These are phyloP conservation scores for Fusarium ambrosium DNA, from an alignment of 2,329 filamentous ascomycete species.

Conservation along the genomic window DNA sequence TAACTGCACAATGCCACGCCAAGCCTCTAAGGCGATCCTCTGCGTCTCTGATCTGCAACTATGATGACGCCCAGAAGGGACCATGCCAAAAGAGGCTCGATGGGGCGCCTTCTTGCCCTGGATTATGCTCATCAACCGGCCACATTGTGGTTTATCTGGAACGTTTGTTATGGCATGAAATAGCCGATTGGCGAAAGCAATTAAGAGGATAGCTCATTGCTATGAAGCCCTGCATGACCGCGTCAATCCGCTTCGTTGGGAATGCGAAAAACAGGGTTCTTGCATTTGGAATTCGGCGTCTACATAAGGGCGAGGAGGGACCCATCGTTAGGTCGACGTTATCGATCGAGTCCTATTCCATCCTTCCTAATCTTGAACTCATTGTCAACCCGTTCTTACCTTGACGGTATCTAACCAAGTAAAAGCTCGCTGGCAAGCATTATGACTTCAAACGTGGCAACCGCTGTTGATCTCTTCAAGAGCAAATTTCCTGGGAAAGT, in stretches of 20 bases:
- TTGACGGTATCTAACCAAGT: too few species aligned
- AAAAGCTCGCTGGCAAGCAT: background rate
- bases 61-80: background rate
- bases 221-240: background rate
- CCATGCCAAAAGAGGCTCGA: background rate
- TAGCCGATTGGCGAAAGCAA: background rate
- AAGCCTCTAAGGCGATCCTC: background rate
- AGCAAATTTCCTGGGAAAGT: background rate
- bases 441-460: background rate
- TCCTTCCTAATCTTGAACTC: background rate
- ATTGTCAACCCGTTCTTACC: background rate
- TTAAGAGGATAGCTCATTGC: background rate
- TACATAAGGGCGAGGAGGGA: background rate
- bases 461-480: background rate
- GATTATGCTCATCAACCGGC: background rate
- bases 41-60: background rate
- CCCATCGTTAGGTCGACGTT: background rate
- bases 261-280: background rate
- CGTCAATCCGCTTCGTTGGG: background rate
- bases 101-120: background rate
- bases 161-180: background rate
- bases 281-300: background rate
- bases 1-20: background rate
- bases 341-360: background rate
- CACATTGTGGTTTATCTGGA: background rate